phyloP scores from a whole-genome alignment of 1,139 yeast species.

The Debaryomycetaceae sp. region DNA sequence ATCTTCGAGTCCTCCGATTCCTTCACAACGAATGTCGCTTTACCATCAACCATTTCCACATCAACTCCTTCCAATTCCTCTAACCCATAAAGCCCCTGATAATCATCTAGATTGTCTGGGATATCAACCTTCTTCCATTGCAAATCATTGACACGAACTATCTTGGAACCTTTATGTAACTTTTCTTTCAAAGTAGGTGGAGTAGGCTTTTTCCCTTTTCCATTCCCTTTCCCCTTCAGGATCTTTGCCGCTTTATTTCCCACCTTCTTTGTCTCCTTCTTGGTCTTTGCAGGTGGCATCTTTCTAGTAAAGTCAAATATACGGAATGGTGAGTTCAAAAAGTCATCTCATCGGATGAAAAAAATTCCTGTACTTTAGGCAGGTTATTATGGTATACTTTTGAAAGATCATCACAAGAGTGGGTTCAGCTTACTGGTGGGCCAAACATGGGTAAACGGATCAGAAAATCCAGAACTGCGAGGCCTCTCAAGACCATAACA shows the following conservation, averaged over 20 bases:
- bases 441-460: background rate
- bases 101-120: conserved; percentile 81
- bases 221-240: conserved; percentile 5
- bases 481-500: conserved; percentile 15
- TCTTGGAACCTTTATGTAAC: conserved; percentile 31
- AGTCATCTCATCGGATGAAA: background rate
- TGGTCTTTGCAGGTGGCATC: background rate
- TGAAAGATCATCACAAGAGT: background rate
- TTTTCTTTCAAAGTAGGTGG: conserved; percentile 32
- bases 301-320: too few species aligned
- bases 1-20: conserved; percentile 25
- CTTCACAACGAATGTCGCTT: conserved; percentile 56
- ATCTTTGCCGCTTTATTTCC: conserved; percentile 2
- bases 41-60: conserved; percentile 65
- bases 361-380: background rate
- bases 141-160: conserved; percentile 50
- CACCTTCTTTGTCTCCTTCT: conserved; percentile 1
- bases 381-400: background rate
- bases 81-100: conserved; percentile 85
- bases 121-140: conserved; percentile 81
- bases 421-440: background rate
- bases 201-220: conserved; percentile 12
- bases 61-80: conserved; percentile 95
- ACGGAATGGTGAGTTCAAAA: background rate
- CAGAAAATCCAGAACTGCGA: conserved; percentile 5